Evolutionary conservation across 78 protist species (phyloP).

Genomic region (Mantamonas sphyraenae): DNA sequence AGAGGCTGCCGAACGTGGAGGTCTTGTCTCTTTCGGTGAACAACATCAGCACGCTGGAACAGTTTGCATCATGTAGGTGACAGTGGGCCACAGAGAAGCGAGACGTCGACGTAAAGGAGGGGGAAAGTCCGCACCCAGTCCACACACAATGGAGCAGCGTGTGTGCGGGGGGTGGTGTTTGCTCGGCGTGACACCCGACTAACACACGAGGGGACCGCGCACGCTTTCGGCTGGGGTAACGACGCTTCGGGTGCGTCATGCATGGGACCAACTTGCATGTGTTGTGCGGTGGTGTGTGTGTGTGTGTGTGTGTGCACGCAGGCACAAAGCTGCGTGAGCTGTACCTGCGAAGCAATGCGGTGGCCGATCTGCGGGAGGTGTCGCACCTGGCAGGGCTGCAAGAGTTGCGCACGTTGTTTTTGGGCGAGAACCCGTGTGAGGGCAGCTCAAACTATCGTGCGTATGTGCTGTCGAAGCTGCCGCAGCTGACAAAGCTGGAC

Average conservation of each 20-base stretch:
- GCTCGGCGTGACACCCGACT: no score
- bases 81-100: no score
- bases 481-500: constrained; percentile 42
- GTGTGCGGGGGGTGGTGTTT: no score
- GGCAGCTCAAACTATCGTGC: constrained; percentile 1
- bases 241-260: no score
- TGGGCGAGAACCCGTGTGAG: constrained; percentile 58
- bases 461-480: constrained; percentile 14
- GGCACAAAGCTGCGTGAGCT: constrained; percentile 38
- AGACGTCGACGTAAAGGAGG: no score
- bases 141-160: no score
- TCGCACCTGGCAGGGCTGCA: constrained; percentile 9
- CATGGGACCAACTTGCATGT: no score
- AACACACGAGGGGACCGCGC: no score
- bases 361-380: constrained; percentile 28
- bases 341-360: constrained; percentile 51
- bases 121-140: no score
- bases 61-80: constrained; percentile 36
- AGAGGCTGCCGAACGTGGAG: constrained; percentile 32
- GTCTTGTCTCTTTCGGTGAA: constrained; percentile 50
- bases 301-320: no score
- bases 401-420: constrained; percentile 36
- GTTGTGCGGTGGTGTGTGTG: no score
- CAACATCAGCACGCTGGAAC: constrained; percentile 26
- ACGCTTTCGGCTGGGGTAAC: no score